These are phyloP conservation scores for Metschnikowia lochheadii DNA, from an alignment of 805 yeast species.

Conservation along the genomic window DNA sequence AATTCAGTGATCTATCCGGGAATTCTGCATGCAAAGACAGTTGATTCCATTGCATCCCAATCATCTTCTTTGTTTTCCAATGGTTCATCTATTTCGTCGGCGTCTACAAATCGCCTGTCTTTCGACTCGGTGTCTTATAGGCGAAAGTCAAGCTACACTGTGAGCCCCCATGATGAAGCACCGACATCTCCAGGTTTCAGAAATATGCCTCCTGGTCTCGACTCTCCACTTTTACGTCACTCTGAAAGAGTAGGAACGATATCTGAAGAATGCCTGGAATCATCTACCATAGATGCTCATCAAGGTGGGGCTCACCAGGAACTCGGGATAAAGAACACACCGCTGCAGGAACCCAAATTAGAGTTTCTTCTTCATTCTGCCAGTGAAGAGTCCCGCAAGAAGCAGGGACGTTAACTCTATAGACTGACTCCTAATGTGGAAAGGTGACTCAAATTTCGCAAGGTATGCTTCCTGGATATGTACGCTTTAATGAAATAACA, in stretches of 20 bases:
- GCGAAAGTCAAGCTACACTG: background rate
- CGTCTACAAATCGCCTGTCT: slow-evolving; percentile 26
- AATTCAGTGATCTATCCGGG: background rate
- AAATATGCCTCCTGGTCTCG: background rate
- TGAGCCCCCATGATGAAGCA: slow-evolving; percentile 3
- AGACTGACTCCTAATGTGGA: background rate
- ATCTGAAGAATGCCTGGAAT: slow-evolving; percentile 1
- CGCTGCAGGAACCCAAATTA: slow-evolving; percentile 4
- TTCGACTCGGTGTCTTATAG: slow-evolving; percentile 28
- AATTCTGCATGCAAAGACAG: slow-evolving; percentile 1
- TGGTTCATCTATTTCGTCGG: slow-evolving; percentile 33
- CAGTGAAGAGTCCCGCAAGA: background rate
- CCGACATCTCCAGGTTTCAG: slow-evolving; percentile 1
- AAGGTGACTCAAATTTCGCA: background rate
- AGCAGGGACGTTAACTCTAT: background rate
- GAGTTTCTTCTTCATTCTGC: slow-evolving; percentile 1
- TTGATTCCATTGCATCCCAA: slow-evolving; percentile 26
- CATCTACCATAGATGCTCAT: background rate
- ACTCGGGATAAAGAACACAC: background rate
- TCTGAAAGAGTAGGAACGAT: background rate
- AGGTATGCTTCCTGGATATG: background rate
- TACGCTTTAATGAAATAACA: background rate
- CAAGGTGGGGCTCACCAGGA: background rate
- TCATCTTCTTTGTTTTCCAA: slow-evolving; percentile 35
- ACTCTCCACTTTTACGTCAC: background rate